Evolutionary conservation across 768 basidiomycete genomes (phyloP).

Genomic region (Agrocybe pediades): DNA sequence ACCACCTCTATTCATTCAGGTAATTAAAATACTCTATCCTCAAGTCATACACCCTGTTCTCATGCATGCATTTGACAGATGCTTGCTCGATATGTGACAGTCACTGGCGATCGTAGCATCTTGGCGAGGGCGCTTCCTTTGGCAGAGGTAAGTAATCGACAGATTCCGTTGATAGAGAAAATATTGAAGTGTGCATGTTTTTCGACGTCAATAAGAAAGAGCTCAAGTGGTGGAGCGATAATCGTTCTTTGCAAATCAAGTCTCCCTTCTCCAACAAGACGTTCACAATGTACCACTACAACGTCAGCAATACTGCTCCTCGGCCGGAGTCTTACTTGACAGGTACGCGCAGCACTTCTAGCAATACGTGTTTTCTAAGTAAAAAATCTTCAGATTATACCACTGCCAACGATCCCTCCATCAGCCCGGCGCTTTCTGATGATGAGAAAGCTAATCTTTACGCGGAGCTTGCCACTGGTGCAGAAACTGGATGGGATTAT

Average conservation of each 20-base stretch:
- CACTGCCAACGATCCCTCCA: slow-evolving; percentile 69
- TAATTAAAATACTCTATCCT: slow-evolving; percentile 26
- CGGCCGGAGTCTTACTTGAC: slow-evolving; percentile 82
- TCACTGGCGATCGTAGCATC: slow-evolving; percentile 73
- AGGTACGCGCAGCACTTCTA: slow-evolving; percentile 35
- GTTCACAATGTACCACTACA: slow-evolving; percentile 69
- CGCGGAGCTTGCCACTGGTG: slow-evolving; percentile 85
- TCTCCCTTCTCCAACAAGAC: slow-evolving; percentile 73
- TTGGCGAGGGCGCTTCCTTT: slow-evolving; percentile 80
- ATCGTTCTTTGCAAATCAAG: slow-evolving; percentile 68
- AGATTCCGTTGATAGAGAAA: background rate
- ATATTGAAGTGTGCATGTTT: background rate
- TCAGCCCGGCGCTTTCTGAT: slow-evolving; percentile 58
- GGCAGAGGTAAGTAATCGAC: slow-evolving; percentile 57
- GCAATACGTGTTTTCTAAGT: background rate
- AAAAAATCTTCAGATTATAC: slow-evolving; percentile 59
- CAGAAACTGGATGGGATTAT: slow-evolving; percentile 77
- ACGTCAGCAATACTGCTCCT: slow-evolving; percentile 83
- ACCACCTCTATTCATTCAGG: slow-evolving; percentile 86
- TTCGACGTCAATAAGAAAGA: slow-evolving; percentile 55
- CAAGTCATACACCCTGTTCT: background rate
- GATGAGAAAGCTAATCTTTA: slow-evolving; percentile 68
- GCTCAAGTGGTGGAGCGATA: slow-evolving; percentile 78
- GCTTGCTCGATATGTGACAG: slow-evolving; percentile 81
- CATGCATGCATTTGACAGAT: slow-evolving; percentile 51